phyloP scores from a whole-genome alignment of 202 grass and related monocot genomes.

The Miscanthus sacchariflorus region DNA sequence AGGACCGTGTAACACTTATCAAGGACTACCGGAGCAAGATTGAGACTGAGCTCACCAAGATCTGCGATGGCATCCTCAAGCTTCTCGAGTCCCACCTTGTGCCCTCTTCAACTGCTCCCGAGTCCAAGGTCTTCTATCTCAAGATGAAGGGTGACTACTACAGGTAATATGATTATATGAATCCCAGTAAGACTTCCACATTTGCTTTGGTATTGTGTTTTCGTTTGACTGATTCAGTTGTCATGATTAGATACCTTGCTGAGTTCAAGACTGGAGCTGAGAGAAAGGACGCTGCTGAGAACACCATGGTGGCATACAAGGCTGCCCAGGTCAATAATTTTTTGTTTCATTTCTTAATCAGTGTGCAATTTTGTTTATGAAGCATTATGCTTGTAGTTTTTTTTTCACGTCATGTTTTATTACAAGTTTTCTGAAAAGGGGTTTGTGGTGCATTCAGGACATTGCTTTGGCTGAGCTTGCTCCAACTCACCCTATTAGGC shows the following conservation, averaged over 20 bases:
- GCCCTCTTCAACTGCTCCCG: slow-evolving; percentile 66
- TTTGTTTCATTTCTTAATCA: slow-evolving; percentile 16
- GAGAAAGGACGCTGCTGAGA: slow-evolving; percentile 85
- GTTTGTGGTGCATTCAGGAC: slow-evolving; percentile 60
- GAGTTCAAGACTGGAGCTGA: slow-evolving; percentile 82
- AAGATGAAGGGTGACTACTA: slow-evolving; percentile 98
- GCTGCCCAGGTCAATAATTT: slow-evolving; percentile 68
- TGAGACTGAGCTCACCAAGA: slow-evolving; percentile 77
- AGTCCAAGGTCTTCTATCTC: slow-evolving; percentile 93
- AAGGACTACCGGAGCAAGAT: slow-evolving; percentile 86
- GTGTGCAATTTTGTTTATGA: not conserved
- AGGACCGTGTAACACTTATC: slow-evolving; percentile 69
- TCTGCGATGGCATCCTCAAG: slow-evolving; percentile 79
- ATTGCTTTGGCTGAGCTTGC: slow-evolving; percentile 87
- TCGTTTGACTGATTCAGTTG: slow-evolving; percentile 31
- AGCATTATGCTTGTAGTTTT: not conserved
- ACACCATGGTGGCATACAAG: slow-evolving; percentile 84
- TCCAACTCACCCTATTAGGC: slow-evolving; percentile 91
- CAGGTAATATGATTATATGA: slow-evolving; percentile 52
- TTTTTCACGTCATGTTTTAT: not conserved
- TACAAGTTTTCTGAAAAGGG: slow-evolving; percentile 22
- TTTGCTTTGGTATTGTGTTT: slow-evolving; percentile 26
- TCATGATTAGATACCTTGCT: slow-evolving; percentile 77
- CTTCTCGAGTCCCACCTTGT: slow-evolving; percentile 81
- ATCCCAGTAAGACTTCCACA: not conserved